Conservation (phyloP, 2,329 filamentous ascomycete genomes). For the Fusarium zealandicum region DNA sequence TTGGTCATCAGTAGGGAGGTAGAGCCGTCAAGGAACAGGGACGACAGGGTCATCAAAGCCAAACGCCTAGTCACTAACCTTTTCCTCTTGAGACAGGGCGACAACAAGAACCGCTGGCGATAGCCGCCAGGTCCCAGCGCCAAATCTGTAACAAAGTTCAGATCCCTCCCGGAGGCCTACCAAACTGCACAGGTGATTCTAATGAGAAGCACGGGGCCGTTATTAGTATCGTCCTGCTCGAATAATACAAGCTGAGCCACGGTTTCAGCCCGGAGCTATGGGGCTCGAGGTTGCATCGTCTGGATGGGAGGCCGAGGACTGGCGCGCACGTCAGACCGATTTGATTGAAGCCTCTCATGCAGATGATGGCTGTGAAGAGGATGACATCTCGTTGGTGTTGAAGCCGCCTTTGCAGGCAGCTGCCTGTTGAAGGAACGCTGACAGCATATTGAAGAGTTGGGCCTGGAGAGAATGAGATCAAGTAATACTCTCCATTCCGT, state of each 20-base stretch:
- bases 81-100: conserved; percentile 13
- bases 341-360: conserved; percentile 1
- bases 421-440: conserved; percentile 4
- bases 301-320: conserved; percentile 22
- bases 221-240: conserved; percentile 32
- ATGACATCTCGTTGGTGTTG: not conserved
- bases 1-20: not conserved
- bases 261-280: conserved; percentile 39
- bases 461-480: conserved; percentile 1
- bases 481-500: not conserved
- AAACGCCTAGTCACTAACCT: conserved; percentile 30
- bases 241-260: conserved; percentile 37
- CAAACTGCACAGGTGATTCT: conserved; percentile 1
- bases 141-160: conserved; percentile 16
- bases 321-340: conserved; percentile 34
- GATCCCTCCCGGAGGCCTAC: conserved; percentile 15
- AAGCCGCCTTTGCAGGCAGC: not conserved
- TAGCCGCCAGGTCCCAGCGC: conserved; percentile 22
- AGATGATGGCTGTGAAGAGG: not conserved
- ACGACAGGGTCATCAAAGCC: conserved; percentile 31
- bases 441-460: not conserved
- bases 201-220: conserved; percentile 7
- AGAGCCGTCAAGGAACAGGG: not conserved
- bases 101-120: conserved; percentile 18
- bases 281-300: conserved; percentile 24